Base-by-base conservation (phyloP, 163 green algal species). In the Scenedesmus sp. region DNA sequence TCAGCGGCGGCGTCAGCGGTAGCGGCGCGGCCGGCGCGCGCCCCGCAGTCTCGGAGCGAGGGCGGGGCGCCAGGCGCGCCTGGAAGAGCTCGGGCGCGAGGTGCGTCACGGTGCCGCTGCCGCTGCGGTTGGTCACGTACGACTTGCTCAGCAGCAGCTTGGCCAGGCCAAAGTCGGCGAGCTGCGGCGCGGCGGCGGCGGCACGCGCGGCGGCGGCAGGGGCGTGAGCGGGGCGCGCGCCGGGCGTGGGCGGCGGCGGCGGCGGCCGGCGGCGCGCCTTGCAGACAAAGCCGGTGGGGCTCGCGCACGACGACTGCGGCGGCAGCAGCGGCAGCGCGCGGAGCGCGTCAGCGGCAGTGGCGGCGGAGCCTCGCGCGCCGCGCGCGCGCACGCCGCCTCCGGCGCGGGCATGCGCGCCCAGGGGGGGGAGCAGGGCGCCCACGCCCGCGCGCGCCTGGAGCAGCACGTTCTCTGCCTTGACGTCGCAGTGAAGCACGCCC, bases 401-500 rank as follows among this genome's bases (percentile, higher is more conserved):
- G n/a, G n/a, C n/a, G n/a, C n/a, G n/a, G n/a, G n/a, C n/a, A n/a
- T n/a, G n/a, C n/a, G n/a, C n/a, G n/a, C n/a, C n/a, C n/a, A n/a
- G n/a, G n/a, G n/a, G n/a, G n/a, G n/a, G n/a, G n/a, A n/a, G n/a
- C n/a, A n/a, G n/a, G n/a, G n/a, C n/a, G n/a, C n/a, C n/a, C n/a
- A n/a, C n/a, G n/a, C n/a, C n/a, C n/a, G n/a, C n/a, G n/a, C n/a
- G n/a, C n/a, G n/a, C n/a, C n/a, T 92, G 89, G 33, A 94, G 82
- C 80, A 94, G 82, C 72, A 94, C 87, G 60, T 94, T 94, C 62
- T 92, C 86, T 17, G 47, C 48, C 65, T 74, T 22, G 24, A 39
- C 31, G 26, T 44, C 57, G n/a, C 89, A 90, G 77, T 95, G 89
- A 48, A 95, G 83, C 34, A 94, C 81, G 33, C 89, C 86, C 34